These are phyloP conservation scores for Mycena latifolia DNA, from an alignment of 768 basidiomycete species.

Conservation along the genomic window DNA sequence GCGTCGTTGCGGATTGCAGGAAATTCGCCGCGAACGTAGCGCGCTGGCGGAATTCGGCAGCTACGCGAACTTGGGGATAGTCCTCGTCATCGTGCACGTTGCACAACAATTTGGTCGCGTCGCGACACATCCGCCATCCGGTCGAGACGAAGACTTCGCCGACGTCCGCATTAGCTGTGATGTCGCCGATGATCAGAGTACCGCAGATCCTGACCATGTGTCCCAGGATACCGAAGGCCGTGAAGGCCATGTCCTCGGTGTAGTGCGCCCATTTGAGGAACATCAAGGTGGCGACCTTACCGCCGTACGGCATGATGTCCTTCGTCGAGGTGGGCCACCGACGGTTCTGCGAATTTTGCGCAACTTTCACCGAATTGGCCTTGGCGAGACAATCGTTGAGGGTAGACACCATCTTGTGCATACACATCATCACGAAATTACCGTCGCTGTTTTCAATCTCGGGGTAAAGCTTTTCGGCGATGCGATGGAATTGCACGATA, in stretches of 20 bases:
- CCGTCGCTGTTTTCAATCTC: background rate
- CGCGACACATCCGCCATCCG: slow-evolving; percentile 6
- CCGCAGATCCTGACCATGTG: slow-evolving; percentile 16
- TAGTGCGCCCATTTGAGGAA: background rate
- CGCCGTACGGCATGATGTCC: slow-evolving; percentile 4
- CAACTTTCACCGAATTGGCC: slow-evolving; percentile 1
- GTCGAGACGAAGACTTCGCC: slow-evolving; percentile 11
- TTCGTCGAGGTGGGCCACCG: slow-evolving; percentile 2
- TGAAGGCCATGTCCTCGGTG: slow-evolving; percentile 16
- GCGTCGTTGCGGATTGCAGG: slow-evolving; percentile 1
- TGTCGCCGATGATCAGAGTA: slow-evolving; percentile 10
- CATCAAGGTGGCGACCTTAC: background rate
- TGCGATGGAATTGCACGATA: slow-evolving; percentile 1
- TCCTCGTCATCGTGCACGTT: background rate
- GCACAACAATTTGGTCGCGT: background rate
- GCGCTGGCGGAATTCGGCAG: slow-evolving; percentile 15
- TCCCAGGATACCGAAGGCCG: slow-evolving; percentile 5
- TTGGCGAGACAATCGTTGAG: slow-evolving; percentile 8
- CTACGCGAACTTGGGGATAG: background rate
- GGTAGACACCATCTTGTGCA: slow-evolving; percentile 17
- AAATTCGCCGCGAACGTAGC: background rate
- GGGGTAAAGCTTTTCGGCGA: slow-evolving; percentile 3
- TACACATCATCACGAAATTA: slow-evolving; percentile 1
- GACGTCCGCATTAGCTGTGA: background rate
- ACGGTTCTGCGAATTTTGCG: background rate